Percentiles rank a stretch among this genome's conserved stretches.
Conservation (phyloP, 305 asterid genomes). For the Fraxinus greggii region DNA sequence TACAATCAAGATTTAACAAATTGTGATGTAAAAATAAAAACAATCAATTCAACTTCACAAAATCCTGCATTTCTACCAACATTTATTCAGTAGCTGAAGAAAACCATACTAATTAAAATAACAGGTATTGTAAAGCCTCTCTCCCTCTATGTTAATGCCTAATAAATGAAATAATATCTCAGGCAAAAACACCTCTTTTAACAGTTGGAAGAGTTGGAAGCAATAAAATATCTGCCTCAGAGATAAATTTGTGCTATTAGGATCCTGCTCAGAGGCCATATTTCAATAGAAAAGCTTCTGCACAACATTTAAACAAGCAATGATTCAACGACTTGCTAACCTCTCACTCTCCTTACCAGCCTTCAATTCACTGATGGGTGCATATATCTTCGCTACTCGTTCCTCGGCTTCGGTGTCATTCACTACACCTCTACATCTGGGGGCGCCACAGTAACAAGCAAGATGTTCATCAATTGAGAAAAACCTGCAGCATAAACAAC, state of each 20-base stretch:
- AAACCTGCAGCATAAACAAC: slow-evolving; percentile 50
- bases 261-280: not conserved
- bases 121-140: not conserved
- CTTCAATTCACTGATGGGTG: slow-evolving; percentile 61
- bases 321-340: slow-evolving; percentile 19
- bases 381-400: slow-evolving; percentile 54
- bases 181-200: not conserved
- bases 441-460: slow-evolving; percentile 75
- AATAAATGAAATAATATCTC: not conserved
- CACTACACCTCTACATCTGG: slow-evolving; percentile 84
- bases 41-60: not conserved
- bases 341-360: slow-evolving; percentile 69
- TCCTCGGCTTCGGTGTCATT: slow-evolving; percentile 79
- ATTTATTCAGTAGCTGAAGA: not conserved
- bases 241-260: not conserved
- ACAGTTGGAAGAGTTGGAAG: not conserved
- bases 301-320: slow-evolving; percentile 15
- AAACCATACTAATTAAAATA: not conserved
- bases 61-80: not conserved
- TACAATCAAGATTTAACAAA: not conserved
- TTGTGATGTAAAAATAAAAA: not conserved
- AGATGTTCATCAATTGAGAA: slow-evolving; percentile 69
- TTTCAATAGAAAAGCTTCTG: not conserved
- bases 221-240: not conserved
- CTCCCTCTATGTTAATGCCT: not conserved